Base-by-base conservation (phyloP, 305 asterid species). In the Plantago coronopus region DNA sequence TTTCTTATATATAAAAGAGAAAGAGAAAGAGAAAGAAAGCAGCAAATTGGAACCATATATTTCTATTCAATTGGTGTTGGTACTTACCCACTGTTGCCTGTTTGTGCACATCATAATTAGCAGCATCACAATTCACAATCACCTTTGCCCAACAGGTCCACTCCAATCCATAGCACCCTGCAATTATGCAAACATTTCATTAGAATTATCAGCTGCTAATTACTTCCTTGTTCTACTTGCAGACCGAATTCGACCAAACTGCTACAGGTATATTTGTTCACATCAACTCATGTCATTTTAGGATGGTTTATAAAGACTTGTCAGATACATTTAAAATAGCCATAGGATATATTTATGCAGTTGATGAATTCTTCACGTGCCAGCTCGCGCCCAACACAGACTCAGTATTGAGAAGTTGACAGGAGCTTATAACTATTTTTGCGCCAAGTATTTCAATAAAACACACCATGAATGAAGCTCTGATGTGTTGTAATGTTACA, bases 371-470 rank as follows among this genome's bases (percentile, higher is more conserved):
- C 70, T 59, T 63, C 43, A 15, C 74, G 59, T 74, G 88, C 89
- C 95, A 82, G 45, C 81, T 86, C 94, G 84, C 78, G 59, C 84
- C 84, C 74, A 46, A 78, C 73, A 75, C 83, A 87, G 94, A 80
- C 78, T 54, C 18, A 65, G 66, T 53, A 72, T 66, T 71, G 65
- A 67, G 34, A 77, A 79, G 80, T 67, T 75, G 84, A 70, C 80
- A 74, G 63, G 64, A 62, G 40, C 40, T 34, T 34, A 31, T 34
- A 34, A 34, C 7, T 34, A 34, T 7, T 34, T 34, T 34, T 34
- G 11, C 12, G 2, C 1, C 18, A 23, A 8, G 20, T 25, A 23
- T 23, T 22, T 10, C 20, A 53, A 17, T 53, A 53, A 53, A 53
- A 53, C 58, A 53, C 14, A 18, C 31, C 40, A 22, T 34, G 40